Percentiles rank a stretch among this genome's conserved stretches.
phyloP scores from a whole-genome alignment of 2,329 filamentous ascomycete genomes.

The Neospermospora avenae region DNA sequence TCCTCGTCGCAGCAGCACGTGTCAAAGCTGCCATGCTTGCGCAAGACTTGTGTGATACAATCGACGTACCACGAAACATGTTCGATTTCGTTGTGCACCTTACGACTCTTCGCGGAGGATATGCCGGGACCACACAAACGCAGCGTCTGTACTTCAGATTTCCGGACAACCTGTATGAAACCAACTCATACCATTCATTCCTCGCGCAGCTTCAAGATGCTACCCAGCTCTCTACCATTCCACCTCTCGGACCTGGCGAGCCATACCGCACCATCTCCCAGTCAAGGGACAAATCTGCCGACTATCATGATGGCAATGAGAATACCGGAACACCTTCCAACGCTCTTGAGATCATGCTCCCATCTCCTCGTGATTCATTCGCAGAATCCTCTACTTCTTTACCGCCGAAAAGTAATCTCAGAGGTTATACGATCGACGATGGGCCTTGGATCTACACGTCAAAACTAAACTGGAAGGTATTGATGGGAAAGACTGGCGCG shows the following conservation, averaged over 20 bases:
- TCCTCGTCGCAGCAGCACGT: not conserved
- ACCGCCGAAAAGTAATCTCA: not conserved
- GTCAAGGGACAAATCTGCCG: not conserved
- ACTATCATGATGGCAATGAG: not conserved
- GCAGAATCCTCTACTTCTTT: not conserved
- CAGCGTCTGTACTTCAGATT: conserved; percentile 18
- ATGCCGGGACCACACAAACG: not conserved
- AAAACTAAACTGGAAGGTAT: not conserved
- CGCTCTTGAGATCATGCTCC: not conserved
- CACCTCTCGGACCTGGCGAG: conserved; percentile 10
- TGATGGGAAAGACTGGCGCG: not conserved
- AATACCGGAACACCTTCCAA: not conserved
- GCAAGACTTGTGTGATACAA: not conserved
- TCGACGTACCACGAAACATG: not conserved
- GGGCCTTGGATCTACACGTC: conserved; percentile 28
- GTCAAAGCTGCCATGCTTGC: not conserved
- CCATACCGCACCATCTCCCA: not conserved
- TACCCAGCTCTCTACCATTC: conserved; percentile 18
- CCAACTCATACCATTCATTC: conserved; percentile 14
- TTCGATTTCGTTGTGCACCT: conserved; percentile 1
- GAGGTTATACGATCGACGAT: conserved; percentile 26
- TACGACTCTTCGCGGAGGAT: conserved; percentile 1
- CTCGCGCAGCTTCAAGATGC: conserved; percentile 19
- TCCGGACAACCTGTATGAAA: not conserved
- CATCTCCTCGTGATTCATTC: not conserved